Evolutionary conservation across 2,329 filamentous ascomycete species (phyloP).

Genomic region (Fusarium sarcochroum): DNA sequence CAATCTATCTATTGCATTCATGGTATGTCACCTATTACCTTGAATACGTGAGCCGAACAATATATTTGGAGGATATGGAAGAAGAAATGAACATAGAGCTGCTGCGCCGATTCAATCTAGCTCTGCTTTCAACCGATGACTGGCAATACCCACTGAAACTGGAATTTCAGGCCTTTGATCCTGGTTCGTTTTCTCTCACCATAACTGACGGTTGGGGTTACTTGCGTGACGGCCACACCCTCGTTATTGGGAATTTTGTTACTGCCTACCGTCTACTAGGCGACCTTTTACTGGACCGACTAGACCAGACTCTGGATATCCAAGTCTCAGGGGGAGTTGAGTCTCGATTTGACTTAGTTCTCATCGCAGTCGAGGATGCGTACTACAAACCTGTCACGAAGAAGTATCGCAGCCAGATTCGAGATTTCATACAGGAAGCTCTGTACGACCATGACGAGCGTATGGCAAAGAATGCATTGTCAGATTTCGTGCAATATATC

Average conservation of each 20-base stretch:
- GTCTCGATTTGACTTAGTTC: neutral
- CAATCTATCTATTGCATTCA: rapidly evolving
- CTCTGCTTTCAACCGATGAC: rapidly evolving
- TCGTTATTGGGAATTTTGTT: neutral
- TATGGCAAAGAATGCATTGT: too few species aligned
- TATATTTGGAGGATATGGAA: rapidly evolving
- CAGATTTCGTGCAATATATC: too few species aligned
- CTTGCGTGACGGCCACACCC: neutral
- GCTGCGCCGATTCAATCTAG: neutral
- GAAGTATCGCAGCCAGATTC: neutral
- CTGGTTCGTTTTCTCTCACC: too few species aligned
- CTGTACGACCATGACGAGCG: too few species aligned
- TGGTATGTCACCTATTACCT: neutral
- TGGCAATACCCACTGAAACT: neutral
- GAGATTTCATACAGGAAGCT: neutral
- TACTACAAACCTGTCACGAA: neutral
- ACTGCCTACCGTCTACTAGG: neutral
- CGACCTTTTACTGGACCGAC: neutral
- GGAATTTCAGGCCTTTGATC: neutral
- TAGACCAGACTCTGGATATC: neutral
- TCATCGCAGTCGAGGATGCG: neutral
- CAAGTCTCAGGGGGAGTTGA: neutral
- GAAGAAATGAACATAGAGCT: rapidly evolving
- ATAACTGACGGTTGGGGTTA: too few species aligned
- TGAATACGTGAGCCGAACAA: rapidly evolving